These are phyloP conservation scores for Paecilomyces dactylethromorphus DNA, from an alignment of 2,329 filamentous ascomycete species.

Conservation along the genomic window DNA sequence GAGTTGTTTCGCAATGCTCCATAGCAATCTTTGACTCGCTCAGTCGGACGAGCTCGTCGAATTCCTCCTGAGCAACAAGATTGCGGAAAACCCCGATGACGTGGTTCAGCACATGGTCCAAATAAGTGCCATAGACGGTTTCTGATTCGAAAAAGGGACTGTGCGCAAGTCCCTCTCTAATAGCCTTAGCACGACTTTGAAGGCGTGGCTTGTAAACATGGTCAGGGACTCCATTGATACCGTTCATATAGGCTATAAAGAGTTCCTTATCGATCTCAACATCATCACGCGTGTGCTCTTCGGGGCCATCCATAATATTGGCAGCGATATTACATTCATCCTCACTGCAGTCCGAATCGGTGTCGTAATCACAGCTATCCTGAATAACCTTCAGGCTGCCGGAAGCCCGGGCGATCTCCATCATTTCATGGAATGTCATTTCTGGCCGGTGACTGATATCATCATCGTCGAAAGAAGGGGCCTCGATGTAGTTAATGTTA, in stretches of 20 bases:
- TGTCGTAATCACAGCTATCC: constrained; percentile 6
- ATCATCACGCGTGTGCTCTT: constrained; percentile 30
- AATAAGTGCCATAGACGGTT: constrained; percentile 23
- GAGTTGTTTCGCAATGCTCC: constrained; percentile 7
- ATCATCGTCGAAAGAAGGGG: constrained; percentile 16
- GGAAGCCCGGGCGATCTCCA: constrained; percentile 25
- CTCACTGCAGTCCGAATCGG: constrained; percentile 10
- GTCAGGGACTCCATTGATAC: constrained; percentile 29
- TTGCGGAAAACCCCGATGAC: constrained; percentile 35
- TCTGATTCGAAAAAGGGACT: constrained; percentile 27
- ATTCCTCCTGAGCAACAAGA: constrained; percentile 30
- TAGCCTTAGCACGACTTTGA: constrained; percentile 25
- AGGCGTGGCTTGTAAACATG: constrained; percentile 27
- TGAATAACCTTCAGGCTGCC: constrained; percentile 10
- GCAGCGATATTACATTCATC: constrained; percentile 8
- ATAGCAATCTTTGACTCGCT: constrained; percentile 14
- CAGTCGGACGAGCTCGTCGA: constrained; percentile 24
- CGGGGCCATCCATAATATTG: constrained; percentile 12
- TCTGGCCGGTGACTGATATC: constrained; percentile 16
- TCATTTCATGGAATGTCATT: constrained; percentile 37
- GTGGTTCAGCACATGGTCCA: constrained; percentile 30
- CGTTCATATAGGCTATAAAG: constrained; percentile 37
- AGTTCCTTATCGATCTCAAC: constrained; percentile 32
- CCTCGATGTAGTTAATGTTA: constrained; percentile 28
- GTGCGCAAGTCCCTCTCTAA: constrained; percentile 22